Conservation (phyloP, 805 yeast species). For the Spathaspora boniae region DNA sequence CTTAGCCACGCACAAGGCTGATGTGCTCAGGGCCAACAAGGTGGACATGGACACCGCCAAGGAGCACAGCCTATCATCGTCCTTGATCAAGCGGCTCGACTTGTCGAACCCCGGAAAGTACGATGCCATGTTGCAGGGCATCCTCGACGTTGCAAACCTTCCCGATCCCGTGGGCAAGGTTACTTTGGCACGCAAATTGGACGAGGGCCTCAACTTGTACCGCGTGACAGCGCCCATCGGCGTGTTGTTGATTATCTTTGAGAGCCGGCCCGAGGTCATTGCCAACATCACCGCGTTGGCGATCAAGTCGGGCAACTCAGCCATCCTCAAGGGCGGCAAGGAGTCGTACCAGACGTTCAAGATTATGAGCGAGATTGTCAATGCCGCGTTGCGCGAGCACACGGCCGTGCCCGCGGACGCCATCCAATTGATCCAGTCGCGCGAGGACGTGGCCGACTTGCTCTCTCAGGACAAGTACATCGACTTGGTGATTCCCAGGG, state of each 20-base stretch:
- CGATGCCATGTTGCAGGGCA: constrained; percentile 92
- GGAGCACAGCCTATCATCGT: constrained; percentile 55
- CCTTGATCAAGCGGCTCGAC: constrained; percentile 83
- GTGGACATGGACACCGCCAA: constrained; percentile 71
- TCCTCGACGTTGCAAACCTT: constrained; percentile 82
- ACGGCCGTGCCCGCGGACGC: constrained; percentile 80
- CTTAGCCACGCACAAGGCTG: constrained; percentile 53
- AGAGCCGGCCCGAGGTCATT: constrained; percentile 96
- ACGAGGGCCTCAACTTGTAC: constrained; percentile 81
- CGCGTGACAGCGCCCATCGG: constrained; percentile 94
- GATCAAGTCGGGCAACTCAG: constrained; percentile 94
- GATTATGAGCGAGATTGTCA: constrained; percentile 72
- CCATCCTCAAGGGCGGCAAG: constrained; percentile 95
- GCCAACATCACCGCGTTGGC: constrained; percentile 96
- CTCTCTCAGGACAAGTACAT: constrained; percentile 83
- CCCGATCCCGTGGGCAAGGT: constrained; percentile 92
- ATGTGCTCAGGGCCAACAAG: constrained; percentile 69
- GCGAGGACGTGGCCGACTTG: constrained; percentile 86
- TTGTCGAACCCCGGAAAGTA: constrained; percentile 78
- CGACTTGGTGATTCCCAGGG: constrained; percentile 95
- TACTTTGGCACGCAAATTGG: constrained; percentile 78
- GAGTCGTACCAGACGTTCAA: constrained; percentile 84
- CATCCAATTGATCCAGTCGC: constrained; percentile 80
- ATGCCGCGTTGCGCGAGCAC: constrained; percentile 47
- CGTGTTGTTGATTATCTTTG: constrained; percentile 86